Evolutionary conservation across 768 basidiomycete genomes (phyloP).

Genomic region (Sarcodon sp.): DNA sequence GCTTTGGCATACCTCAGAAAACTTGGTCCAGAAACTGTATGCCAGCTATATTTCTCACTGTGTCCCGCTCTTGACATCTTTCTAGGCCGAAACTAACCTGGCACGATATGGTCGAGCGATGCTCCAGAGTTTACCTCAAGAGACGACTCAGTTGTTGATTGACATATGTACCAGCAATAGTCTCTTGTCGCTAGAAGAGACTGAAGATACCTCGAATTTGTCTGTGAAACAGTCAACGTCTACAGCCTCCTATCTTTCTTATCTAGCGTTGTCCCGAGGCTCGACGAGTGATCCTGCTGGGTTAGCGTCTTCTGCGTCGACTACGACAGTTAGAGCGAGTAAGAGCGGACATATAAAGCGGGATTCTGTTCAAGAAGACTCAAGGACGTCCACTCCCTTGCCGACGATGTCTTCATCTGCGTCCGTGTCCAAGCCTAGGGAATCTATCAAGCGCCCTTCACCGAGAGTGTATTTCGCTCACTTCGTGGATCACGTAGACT

Average conservation of each 20-base stretch:
- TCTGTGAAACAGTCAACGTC: not conserved
- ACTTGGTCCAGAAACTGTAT: conserved; percentile 66
- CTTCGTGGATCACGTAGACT: conserved; percentile 78
- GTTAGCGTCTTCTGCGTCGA: not conserved
- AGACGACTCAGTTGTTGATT: conserved; percentile 84
- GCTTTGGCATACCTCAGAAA: conserved; percentile 72
- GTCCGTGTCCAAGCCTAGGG: conserved; percentile 9
- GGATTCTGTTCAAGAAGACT: conserved; percentile 1
- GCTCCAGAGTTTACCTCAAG: conserved; percentile 69
- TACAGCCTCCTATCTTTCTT: conserved; percentile 61
- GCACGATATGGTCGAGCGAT: conserved; percentile 83
- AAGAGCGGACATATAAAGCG: not conserved
- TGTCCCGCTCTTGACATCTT: not conserved
- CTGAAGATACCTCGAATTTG: conserved; percentile 19
- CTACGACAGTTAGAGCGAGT: not conserved
- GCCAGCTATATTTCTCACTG: not conserved
- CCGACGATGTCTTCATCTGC: conserved; percentile 7
- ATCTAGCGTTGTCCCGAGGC: conserved; percentile 60
- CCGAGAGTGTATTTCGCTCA: conserved; percentile 87
- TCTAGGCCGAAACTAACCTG: conserved; percentile 77
- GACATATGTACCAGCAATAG: conserved; percentile 75
- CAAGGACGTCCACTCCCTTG: conserved; percentile 14
- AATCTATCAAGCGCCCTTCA: conserved; percentile 45
- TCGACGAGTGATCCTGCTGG: conserved; percentile 15
- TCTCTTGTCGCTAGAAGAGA: conserved; percentile 25